phyloP scores from a whole-genome alignment of 2,329 filamentous ascomycete genomes.

The Apiospora arundinis region DNA sequence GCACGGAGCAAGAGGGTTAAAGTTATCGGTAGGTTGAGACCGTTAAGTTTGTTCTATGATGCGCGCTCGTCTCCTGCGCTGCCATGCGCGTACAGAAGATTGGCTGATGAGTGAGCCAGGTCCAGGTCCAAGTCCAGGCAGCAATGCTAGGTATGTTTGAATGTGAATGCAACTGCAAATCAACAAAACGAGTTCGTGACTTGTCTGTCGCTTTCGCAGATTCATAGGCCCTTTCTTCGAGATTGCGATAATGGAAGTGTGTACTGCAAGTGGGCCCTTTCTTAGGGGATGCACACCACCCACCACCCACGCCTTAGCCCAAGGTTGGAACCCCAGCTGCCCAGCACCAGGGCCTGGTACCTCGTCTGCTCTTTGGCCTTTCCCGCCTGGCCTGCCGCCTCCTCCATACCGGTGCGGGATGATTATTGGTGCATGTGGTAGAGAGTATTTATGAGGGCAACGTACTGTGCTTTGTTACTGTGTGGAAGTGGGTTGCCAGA shows the following conservation, averaged over 20 bases:
- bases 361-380: constrained; percentile 18
- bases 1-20: constrained; percentile 17
- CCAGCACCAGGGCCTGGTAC: background rate
- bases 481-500: background rate
- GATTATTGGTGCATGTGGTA: background rate
- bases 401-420: background rate
- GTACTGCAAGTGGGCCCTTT: constrained; percentile 14
- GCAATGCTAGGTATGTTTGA: background rate
- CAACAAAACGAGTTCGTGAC: constrained; percentile 4
- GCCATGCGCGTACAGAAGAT: constrained; percentile 18
- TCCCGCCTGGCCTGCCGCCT: background rate
- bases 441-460: background rate
- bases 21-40: constrained; percentile 18
- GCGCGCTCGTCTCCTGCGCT: constrained; percentile 5
- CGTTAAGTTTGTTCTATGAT: constrained; percentile 17
- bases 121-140: background rate
- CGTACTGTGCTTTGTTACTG: background rate
- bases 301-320: constrained; percentile 17
- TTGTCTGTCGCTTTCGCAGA: constrained; percentile 13
- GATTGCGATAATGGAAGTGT: constrained; percentile 19
- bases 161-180: background rate
- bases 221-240: constrained; percentile 12
- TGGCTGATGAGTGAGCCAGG: constrained; percentile 12
- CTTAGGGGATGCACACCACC: constrained; percentile 12
- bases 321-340: constrained; percentile 12